phyloP scores from a whole-genome alignment of 257 asterid genomes.

The Solanum bulbocastanum region DNA sequence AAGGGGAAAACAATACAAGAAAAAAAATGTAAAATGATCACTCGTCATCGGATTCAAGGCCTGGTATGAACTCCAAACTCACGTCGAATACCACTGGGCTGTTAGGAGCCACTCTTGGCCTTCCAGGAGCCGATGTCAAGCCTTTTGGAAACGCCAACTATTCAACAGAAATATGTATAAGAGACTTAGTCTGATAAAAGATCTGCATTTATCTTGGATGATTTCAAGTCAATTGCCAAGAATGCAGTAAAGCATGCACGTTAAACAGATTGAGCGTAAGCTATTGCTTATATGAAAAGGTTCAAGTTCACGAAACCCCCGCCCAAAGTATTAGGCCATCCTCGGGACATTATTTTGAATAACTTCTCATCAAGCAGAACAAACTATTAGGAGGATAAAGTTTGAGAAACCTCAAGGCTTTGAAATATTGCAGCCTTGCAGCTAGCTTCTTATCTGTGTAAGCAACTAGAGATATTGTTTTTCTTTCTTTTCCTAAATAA shows the following conservation, averaged over 20 bases:
- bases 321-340: neutral
- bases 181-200: neutral
- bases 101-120: slow-evolving; percentile 87
- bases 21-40: neutral
- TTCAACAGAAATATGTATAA: slow-evolving; percentile 5
- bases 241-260: neutral
- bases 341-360: neutral
- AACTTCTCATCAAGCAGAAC: neutral
- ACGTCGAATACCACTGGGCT: slow-evolving; percentile 87
- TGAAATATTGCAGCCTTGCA: neutral
- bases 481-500: neutral
- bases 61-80: slow-evolving; percentile 88
- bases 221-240: neutral
- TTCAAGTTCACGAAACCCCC: neutral
- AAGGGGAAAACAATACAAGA: neutral
- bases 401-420: neutral
- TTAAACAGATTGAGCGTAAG: neutral
- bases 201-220: neutral
- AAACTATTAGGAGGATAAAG: neutral
- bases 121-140: slow-evolving; percentile 83
- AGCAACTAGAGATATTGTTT: neutral
- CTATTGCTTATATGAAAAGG: neutral
- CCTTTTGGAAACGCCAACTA: slow-evolving; percentile 96
- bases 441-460: neutral
- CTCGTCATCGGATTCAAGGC: slow-evolving; percentile 64